Conservation (phyloP, 441 rosid genomes). For the Melastoma candidum region DNA sequence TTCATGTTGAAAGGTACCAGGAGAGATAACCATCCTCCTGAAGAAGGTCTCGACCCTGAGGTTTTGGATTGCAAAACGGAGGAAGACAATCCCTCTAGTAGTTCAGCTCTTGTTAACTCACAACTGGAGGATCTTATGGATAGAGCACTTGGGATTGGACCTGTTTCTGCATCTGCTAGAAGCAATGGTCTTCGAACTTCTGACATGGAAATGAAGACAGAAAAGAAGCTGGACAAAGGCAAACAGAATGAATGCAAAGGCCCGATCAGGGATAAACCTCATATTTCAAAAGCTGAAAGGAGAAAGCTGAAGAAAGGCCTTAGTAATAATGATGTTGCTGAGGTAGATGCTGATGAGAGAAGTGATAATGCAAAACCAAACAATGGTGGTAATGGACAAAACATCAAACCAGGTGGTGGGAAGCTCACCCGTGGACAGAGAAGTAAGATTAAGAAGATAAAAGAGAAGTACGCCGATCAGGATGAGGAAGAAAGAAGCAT, state of each 20-base stretch:
- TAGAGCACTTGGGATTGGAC: constrained; percentile 87
- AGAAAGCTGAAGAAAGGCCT: constrained; percentile 80
- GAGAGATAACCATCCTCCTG: constrained; percentile 21
- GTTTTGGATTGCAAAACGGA: constrained; percentile 18
- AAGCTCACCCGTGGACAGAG: constrained; percentile 83
- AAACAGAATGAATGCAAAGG: constrained; percentile 37
- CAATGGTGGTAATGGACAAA: constrained; percentile 20
- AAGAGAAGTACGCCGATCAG: constrained; percentile 95
- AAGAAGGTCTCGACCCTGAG: constrained; percentile 17
- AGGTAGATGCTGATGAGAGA: constrained; percentile 27
- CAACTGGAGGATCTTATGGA: constrained; percentile 91
- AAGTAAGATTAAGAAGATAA: constrained; percentile 90
- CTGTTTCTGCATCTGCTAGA: constrained; percentile 37
- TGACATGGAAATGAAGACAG: constrained; percentile 22
- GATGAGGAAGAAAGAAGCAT: constrained; percentile 89
- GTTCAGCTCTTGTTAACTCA: constrained; percentile 38
- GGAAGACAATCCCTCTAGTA: constrained; percentile 29
- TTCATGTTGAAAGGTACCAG: constrained; percentile 18
- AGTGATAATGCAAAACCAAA: constrained; percentile 29
- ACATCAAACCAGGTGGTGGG: constrained; percentile 42
- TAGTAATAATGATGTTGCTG: constrained; percentile 29
- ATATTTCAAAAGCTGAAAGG: constrained; percentile 84
- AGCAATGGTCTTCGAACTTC: constrained; percentile 33
- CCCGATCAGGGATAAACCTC: constrained; percentile 48
- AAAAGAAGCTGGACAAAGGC: constrained; percentile 21